Base-by-base conservation (phyloP, 2,329 filamentous ascomycete species). In the Trichoderma koningiopsis region DNA sequence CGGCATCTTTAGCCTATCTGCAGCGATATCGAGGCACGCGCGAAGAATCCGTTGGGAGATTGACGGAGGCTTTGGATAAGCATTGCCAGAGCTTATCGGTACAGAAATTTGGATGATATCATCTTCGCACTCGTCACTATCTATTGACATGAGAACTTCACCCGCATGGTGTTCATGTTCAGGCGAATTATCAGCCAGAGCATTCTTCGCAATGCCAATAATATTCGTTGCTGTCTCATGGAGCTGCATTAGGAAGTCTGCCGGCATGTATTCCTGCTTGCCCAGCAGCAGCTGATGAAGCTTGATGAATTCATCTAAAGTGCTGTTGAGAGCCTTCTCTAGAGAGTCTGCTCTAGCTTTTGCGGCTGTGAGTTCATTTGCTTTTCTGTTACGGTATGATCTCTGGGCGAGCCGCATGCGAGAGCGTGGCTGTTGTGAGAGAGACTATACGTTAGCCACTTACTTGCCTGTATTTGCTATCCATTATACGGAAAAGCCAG, bases 381-480 rank as follows among this genome's bases (percentile, higher is more conserved):
- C 68, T 29, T 69, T 69, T 31, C 62, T 62, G 43, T 35, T 62
- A 31, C 68, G 68, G 43, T 69, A 69, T 24, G 68, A 69, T 37
- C 68, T 55, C 55, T 69, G 68, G 16, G 68, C 68, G 24, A 69
- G 62, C 31, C 68, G 62, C 62, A 69, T 66, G 11, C 68, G 60
- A 19, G 62, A 31, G 3, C 65, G 53, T 11, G 55, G 53, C 68
- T 69, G 33, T 35, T 35, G 33, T 35, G 58, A 16, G 47, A 64
- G 35, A 10, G 11, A 16, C 33, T 22, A 14, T 31, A 35, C 5
- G 22, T 52, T 37, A 49, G n/a, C 56, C 11, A 35, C 11, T 2
- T 47, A 19, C n/a, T 40, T 29, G 24, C 33, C n/a, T n/a, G n/a
- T n/a, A 4, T 3, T 64, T 22, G 13, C 1, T 7, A n/a, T 8